Base-by-base conservation (phyloP, 192 early-diverging fungal genomes). In the Backusella australiensis region DNA sequence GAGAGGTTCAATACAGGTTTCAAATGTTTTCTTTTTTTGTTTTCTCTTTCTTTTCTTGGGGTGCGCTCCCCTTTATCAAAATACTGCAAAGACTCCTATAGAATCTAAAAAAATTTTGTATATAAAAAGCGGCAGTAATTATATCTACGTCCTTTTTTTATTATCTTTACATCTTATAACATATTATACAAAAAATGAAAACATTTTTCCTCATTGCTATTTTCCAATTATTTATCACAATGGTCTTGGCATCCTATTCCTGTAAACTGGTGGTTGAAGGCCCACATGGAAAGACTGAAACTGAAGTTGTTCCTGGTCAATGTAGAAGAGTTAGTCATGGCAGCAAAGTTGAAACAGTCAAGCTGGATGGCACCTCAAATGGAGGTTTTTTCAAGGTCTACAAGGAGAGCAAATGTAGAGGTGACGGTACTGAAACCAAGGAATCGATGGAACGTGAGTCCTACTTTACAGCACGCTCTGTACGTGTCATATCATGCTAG, bases 1-100 rank as follows among this genome's bases (percentile, higher is more conserved):
- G 19, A n/a, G 15, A n/a, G 19, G n/a, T 3, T 49, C 46, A 49
- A 21, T 49, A 49, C 46, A 49, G 46, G 46, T 49, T 49, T 49
- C 17, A 49, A 49, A 49, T 59, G n/a, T 59, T 59, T 59, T 59
- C 53, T 59, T 59, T 59, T 59, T 59, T 59, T 59, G n/a, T 59
- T 59, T 23, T 59, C 11, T 26, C 26, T 53, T 53, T 23, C n/a
- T 59, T 59, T 59, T 3, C 23, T 29, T 63, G 23, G 56, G 26
- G 29, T 29, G 56, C 46, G 19, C 3, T 63, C 56, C 56, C 56
- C 56, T 63, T 63, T 63, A 63, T 29, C 21, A 29, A 29, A 63
- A 14, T 1, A 63, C 56, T 63, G 56, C 56, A 63, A 63, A 29
- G 56, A 23, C 56, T 63, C 56, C 56, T 63, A 53, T 53, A 53